Percentiles rank a stretch among this genome's conserved stretches.
These are phyloP conservation scores for Pisolithus marmoratus DNA, from an alignment of 768 basidiomycete species.

Conservation along the genomic window DNA sequence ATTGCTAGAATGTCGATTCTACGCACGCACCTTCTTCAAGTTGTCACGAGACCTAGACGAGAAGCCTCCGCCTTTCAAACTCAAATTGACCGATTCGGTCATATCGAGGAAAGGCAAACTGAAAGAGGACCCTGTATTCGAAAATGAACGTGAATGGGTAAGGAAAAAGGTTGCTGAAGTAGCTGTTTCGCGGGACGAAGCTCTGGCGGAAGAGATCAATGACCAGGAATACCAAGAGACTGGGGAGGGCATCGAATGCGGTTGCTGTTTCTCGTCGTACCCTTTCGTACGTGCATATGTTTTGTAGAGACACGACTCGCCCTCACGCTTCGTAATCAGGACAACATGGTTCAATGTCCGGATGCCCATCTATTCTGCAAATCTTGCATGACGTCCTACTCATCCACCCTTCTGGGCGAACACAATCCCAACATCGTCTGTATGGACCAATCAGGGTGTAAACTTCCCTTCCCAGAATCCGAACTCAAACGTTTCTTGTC, in stretches of 20 bases:
- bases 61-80: constrained; percentile 31
- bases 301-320: neutral
- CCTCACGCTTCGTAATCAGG: constrained; percentile 35
- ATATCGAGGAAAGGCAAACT: constrained; percentile 38
- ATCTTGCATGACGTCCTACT: constrained; percentile 64
- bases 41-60: constrained; percentile 35
- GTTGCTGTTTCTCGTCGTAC: constrained; percentile 76
- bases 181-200: neutral
- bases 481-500: constrained; percentile 68
- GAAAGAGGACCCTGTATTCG: constrained; percentile 28
- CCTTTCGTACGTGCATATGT: constrained; percentile 51
- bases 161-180: neutral
- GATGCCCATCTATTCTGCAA: constrained; percentile 86
- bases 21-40: constrained; percentile 59
- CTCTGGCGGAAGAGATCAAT: constrained; percentile 27
- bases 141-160: constrained; percentile 2
- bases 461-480: constrained; percentile 57
- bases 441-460: constrained; percentile 77
- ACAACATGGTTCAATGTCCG: constrained; percentile 83
- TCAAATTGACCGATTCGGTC: constrained; percentile 30
- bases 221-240: constrained; percentile 36
- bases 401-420: constrained; percentile 58
- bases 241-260: constrained; percentile 73
- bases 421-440: constrained; percentile 62
- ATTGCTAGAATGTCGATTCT: constrained; percentile 40